A percentile compares a stretch with the other conserved stretches of the same genome.
Conservation (phyloP, 2,329 filamentous ascomycete species). For the Magnaporthiopsis rhizophila region DNA sequence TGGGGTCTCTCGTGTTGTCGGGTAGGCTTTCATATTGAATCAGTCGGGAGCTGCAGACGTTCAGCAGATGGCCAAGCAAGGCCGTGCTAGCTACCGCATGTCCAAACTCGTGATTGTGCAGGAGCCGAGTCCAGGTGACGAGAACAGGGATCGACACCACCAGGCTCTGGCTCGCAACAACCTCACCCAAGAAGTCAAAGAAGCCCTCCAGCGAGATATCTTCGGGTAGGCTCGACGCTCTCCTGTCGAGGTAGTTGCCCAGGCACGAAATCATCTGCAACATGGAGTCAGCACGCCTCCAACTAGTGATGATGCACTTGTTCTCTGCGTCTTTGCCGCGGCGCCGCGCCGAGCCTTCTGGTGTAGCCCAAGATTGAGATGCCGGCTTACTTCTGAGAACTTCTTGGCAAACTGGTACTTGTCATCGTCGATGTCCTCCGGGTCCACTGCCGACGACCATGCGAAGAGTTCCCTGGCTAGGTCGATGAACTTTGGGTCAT, state of each 20-base stretch:
- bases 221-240: conserved; percentile 57
- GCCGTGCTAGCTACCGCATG: conserved; percentile 52
- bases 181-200: conserved; percentile 68
- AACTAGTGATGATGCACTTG: background rate
- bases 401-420: conserved; percentile 92
- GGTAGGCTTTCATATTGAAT: conserved; percentile 83
- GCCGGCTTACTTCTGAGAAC: conserved; percentile 66
- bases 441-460: conserved; percentile 65
- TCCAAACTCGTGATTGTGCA: conserved; percentile 64
- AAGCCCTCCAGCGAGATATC: conserved; percentile 63
- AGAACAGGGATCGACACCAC: conserved; percentile 89
- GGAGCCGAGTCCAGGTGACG: conserved; percentile 78
- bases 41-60: conserved; percentile 74
- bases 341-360: too few species aligned
- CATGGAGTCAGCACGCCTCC: background rate
- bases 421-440: conserved; percentile 79
- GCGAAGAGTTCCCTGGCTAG: conserved; percentile 68
- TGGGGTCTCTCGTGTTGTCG: conserved; percentile 72
- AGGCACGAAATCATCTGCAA: conserved; percentile 76
- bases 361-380: background rate
- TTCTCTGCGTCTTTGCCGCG: background rate
- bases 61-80: conserved; percentile 68
- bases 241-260: conserved; percentile 75
- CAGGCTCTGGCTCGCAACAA: conserved; percentile 78
- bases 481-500: conserved; percentile 60